Conservation (phyloP, 768 basidiomycete genomes). For the Hypsizygus marmoreus region DNA sequence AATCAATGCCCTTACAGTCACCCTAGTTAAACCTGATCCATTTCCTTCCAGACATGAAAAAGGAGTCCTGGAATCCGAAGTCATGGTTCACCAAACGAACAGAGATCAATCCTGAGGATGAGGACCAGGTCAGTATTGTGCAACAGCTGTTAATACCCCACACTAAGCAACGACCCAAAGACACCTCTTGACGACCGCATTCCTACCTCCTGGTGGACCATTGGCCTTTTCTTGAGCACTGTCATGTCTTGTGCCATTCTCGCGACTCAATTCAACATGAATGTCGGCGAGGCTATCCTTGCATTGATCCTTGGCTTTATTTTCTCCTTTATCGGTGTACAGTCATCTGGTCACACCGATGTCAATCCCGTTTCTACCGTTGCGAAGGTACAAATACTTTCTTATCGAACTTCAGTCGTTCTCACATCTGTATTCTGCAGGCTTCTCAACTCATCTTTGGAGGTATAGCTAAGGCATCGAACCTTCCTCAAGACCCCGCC, state of each 20-base stretch:
- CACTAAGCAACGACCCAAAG: slow-evolving; percentile 1
- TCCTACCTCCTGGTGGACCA: slow-evolving; percentile 55
- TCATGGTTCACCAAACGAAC: slow-evolving; percentile 29
- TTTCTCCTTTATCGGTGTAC: slow-evolving; percentile 70
- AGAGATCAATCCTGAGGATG: slow-evolving; percentile 40
- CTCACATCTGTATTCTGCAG: slow-evolving; percentile 16
- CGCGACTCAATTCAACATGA: slow-evolving; percentile 54
- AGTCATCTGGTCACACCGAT: slow-evolving; percentile 59
- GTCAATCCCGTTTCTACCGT: slow-evolving; percentile 64
- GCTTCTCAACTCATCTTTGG: slow-evolving; percentile 69
- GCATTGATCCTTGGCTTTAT: slow-evolving; percentile 61
- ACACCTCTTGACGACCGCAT: slow-evolving; percentile 57
- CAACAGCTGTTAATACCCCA: not conserved
- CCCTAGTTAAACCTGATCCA: too few relatives aligned
- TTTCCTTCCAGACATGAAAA: slow-evolving; percentile 15
- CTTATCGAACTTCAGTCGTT: too few relatives aligned
- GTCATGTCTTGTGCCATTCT: slow-evolving; percentile 55
- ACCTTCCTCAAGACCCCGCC: slow-evolving; percentile 33
- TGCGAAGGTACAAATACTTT: slow-evolving; percentile 40
- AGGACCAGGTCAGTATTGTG: slow-evolving; percentile 37
- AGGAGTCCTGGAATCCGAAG: slow-evolving; percentile 24
- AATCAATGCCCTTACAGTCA: not conserved
- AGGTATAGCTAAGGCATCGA: slow-evolving; percentile 53
- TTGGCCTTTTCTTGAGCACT: slow-evolving; percentile 47
- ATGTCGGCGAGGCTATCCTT: slow-evolving; percentile 59